phyloP scores from a whole-genome alignment of 1,284 basidiomycete species.

The Earliella scabrosa region DNA sequence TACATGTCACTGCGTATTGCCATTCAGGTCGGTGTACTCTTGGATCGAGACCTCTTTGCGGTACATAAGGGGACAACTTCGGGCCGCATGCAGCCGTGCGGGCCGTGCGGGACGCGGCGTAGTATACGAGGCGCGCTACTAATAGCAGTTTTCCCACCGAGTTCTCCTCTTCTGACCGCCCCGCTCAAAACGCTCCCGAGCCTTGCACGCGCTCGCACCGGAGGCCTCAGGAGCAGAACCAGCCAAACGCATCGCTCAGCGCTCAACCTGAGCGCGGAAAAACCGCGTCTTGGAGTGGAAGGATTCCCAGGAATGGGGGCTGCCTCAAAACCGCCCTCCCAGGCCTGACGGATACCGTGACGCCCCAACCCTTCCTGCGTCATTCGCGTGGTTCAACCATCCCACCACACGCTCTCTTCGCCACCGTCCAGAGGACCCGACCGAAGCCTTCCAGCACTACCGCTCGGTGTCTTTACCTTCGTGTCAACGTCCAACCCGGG shows the following conservation, averaged over 20 bases:
- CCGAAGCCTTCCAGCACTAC: neutral
- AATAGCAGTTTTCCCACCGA: no score
- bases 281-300: neutral
- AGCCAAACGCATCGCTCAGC: no score
- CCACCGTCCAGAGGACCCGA: neutral
- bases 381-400: neutral
- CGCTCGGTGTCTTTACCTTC: neutral
- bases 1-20: no score
- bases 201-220: no score
- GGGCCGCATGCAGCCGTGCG: no score
- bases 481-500: neutral
- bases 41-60: no score
- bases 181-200: neutral
- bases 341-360: neutral
- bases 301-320: neutral
- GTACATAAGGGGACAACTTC: no score
- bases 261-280: neutral
- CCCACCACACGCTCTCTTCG: neutral
- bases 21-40: no score
- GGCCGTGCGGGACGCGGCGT: no score
- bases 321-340: neutral
- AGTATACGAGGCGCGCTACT: no score
- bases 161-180: neutral
- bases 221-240: no score
- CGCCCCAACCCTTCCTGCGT: neutral